These are phyloP conservation scores for Baudoinia panamericana DNA, from an alignment of 495 filamentous ascomycete species.

Conservation along the genomic window DNA sequence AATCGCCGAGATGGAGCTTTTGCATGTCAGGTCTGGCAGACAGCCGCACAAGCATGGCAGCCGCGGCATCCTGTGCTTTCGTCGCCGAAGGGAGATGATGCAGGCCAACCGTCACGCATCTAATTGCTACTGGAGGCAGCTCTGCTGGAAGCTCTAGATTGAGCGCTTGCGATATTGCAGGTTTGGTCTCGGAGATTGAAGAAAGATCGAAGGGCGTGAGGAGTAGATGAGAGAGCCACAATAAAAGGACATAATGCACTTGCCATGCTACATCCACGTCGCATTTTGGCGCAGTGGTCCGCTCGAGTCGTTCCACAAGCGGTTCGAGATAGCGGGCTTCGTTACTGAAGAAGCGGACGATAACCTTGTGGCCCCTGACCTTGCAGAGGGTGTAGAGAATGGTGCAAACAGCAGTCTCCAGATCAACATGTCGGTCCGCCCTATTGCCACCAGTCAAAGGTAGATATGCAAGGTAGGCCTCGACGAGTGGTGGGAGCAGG, in stretches of 20 bases:
- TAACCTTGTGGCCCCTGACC: conserved; percentile 81
- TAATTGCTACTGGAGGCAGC: conserved; percentile 54
- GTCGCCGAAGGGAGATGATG: conserved; percentile 59
- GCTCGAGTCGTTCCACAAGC: conserved; percentile 53
- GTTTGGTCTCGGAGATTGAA: conserved; percentile 53
- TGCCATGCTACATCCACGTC: conserved; percentile 50
- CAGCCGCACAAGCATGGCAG: conserved; percentile 63
- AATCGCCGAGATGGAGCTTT: conserved; percentile 51
- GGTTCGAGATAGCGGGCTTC: conserved; percentile 73
- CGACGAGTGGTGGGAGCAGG: conserved; percentile 58
- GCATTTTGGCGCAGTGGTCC: conserved; percentile 24
- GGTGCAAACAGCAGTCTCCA: conserved; percentile 50
- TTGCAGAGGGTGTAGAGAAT: conserved; percentile 90
- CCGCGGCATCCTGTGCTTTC: conserved; percentile 80
- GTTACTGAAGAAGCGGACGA: conserved; percentile 76
- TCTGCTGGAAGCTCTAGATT: conserved; percentile 37
- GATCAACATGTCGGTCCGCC: conserved; percentile 12
- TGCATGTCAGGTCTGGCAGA: conserved; percentile 82
- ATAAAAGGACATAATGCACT: conserved; percentile 71
- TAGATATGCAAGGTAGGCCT: conserved; percentile 60
- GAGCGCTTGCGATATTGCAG: conserved; percentile 5
- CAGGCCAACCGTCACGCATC: conserved; percentile 58
- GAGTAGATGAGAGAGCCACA: conserved; percentile 88
- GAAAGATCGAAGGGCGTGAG: conserved; percentile 86
- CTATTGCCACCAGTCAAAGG: background rate